Base-by-base conservation (phyloP, 2,329 filamentous ascomycete species). In the Coniochaeta hoffmannii region DNA sequence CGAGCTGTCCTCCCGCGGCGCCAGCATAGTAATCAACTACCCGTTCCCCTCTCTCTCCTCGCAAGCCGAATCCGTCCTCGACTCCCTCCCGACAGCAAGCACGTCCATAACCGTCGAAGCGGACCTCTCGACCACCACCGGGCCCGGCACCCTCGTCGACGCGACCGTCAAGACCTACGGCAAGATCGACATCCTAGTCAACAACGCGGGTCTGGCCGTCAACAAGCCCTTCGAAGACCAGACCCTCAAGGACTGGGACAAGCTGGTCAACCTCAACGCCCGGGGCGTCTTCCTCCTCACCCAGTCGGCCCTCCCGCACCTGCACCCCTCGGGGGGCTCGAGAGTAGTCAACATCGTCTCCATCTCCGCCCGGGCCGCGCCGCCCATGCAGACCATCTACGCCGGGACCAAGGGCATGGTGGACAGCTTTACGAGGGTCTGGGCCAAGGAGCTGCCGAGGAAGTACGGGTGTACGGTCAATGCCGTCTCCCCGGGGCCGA, bases 151-250 rank as follows among this genome's bases (percentile, higher is more conserved):
- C 15, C 71, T 86, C 5, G 73, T 86, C 17, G 64, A 73, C 1
- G 68, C 70, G 7, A 72, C 78, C 0, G 71, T 85, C 1, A 61
- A 70, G 2, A 72, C 70, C 41, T 84, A 79, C 59, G 77, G 77
- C 26, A 75, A 74, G 57, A 78, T 87, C 59, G 83, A 87, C 68
- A 75, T 85, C 35, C 59, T 86, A 3, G 70, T 86, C 49, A 71
- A 77, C 2, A 84, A 81, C 58, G 81, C 83, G 0, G 83, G 76
- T 0, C 62, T 77, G 67, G 69, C 69, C 2, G 74, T 80, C 68
- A 72, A 69, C n/a, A 73, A 75, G 51, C 68, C 85, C 14, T 34
- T 50, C 49, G 49, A 50, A 28, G 73, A 76, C 32, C 62, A 69
- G 22, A 73, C 75, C 1, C 79, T 72, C 0, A 78, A 83, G 63